Base-by-base conservation (phyloP, 2,329 filamentous ascomycete species). In the Pyrenophora teres region DNA sequence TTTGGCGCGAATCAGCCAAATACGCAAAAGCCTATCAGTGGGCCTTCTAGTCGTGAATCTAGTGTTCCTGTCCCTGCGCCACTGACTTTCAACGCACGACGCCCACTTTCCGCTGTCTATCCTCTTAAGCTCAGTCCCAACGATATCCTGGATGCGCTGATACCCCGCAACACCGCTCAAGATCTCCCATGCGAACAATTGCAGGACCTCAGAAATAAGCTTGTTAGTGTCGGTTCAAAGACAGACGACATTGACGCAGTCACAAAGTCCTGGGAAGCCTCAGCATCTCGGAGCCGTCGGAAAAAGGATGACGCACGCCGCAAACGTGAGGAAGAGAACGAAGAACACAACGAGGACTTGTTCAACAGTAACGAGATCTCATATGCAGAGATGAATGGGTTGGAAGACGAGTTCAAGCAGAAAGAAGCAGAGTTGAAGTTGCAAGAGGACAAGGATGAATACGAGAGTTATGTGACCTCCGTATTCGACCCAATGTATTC, bases 321-420 rank as follows among this genome's bases (percentile, higher is more conserved):
- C 51, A 68, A 68, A 46, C 78, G 82, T 12, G 79, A 81, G 62
- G 77, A 80, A 47, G 77, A 81, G 54, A 80, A 77, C 2, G 80
- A 83, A 58, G 70, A 69, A n/a, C 74, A 76, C 40, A 81, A 81
- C 27, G 80, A 84, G 56, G 74, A 75, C 1, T 71, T 84, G 1
- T 84, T 83, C 69, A 79, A 84, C 56, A 77, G 76, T 41, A 78
- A 83, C 47, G 78, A 83, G 57, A 83, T 84, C 38, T 81, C 80
- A 0, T 84, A 84, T 63, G 80, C 80, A 10, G 81, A 84, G 41
- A 81, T 84, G 59, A 78, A 78, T 32, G 74, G 74, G 13, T 70
- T 84, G 8, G 82, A 84, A 60, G 77, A 80, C 41, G 80, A 83
- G 25, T 82, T 82, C 58, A 81, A 81, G 50, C 76, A 79, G 47